A percentile compares a stretch with the other conserved stretches of the same genome.
Evolutionary conservation across 352 stramenopile species (phyloP).

Genomic region (Phytophthora pini): DNA sequence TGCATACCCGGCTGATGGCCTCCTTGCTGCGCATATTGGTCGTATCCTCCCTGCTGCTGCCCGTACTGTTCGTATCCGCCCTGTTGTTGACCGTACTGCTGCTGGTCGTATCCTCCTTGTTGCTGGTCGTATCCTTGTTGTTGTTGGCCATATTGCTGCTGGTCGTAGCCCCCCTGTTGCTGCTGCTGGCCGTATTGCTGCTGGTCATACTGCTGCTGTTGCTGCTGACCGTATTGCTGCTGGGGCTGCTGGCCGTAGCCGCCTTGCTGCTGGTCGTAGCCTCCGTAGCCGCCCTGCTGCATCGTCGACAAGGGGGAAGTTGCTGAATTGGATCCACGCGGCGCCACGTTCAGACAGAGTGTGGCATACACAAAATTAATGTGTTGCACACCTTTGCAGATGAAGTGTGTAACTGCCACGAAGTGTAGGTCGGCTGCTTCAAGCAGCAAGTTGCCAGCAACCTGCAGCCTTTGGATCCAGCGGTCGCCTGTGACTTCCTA

Average conservation of each 20-base stretch:
- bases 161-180: slow-evolving; percentile 28
- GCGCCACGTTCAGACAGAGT: slow-evolving; percentile 13
- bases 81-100: slow-evolving; percentile 37
- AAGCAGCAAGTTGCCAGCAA: background rate
- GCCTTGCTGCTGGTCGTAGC: slow-evolving; percentile 53
- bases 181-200: slow-evolving; percentile 60
- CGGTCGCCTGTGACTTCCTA: background rate
- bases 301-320: slow-evolving; percentile 34
- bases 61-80: slow-evolving; percentile 55
- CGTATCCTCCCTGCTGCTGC: slow-evolving; percentile 46
- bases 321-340: slow-evolving; percentile 22
- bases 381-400: background rate
- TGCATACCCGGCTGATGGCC: slow-evolving; percentile 64
- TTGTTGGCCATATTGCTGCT: slow-evolving; percentile 34
- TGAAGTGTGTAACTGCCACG: background rate
- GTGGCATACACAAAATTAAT: slow-evolving; percentile 12
- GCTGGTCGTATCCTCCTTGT: slow-evolving; percentile 35
- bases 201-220: slow-evolving; percentile 41
- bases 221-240: slow-evolving; percentile 46
- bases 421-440: background rate
- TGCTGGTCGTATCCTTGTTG: slow-evolving; percentile 39
- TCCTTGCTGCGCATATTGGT: slow-evolving; percentile 62
- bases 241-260: slow-evolving; percentile 45
- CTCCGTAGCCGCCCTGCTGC: slow-evolving; percentile 56
- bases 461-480: background rate